These are phyloP conservation scores for Austroboletus sp. DNA, from an alignment of 1,284 basidiomycete species.

Conservation along the genomic window DNA sequence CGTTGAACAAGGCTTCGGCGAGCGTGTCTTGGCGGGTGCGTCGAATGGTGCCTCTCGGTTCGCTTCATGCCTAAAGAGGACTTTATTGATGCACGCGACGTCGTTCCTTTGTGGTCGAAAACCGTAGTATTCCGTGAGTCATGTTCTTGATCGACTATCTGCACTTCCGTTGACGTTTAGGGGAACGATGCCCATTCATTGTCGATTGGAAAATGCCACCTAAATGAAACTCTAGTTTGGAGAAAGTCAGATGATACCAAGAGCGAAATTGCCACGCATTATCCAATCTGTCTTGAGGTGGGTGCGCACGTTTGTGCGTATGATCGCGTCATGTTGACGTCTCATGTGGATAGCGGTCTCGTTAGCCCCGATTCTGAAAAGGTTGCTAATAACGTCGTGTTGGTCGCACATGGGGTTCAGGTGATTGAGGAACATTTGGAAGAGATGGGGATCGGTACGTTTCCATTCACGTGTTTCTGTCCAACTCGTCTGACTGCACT, in stretches of 20 bases:
- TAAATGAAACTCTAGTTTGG: conserved; percentile 52
- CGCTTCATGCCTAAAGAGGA: background rate
- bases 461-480: conserved; percentile 15
- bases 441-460: conserved; percentile 70
- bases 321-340: conserved; percentile 8
- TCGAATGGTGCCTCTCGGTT: conserved; percentile 13
- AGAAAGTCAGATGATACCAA: conserved; percentile 65
- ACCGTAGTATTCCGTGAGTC: conserved; percentile 57
- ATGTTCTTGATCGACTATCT: background rate
- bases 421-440: conserved; percentile 55
- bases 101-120: conserved; percentile 2
- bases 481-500: conserved; percentile 4
- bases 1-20: conserved; percentile 53
- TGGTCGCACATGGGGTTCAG: conserved; percentile 63
- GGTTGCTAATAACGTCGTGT: conserved; percentile 62
- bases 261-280: conserved; percentile 61
- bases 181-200: background rate
- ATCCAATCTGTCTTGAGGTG: conserved; percentile 72
- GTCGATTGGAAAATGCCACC: background rate
- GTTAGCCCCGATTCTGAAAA: conserved; percentile 74
- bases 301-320: background rate
- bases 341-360: conserved; percentile 47
- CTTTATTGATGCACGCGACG: conserved; percentile 9
- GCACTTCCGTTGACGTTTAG: conserved; percentile 9
- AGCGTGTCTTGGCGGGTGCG: conserved; percentile 66